phyloP scores from a whole-genome alignment of 331 rosid genomes.

The Malus hybrid region DNA sequence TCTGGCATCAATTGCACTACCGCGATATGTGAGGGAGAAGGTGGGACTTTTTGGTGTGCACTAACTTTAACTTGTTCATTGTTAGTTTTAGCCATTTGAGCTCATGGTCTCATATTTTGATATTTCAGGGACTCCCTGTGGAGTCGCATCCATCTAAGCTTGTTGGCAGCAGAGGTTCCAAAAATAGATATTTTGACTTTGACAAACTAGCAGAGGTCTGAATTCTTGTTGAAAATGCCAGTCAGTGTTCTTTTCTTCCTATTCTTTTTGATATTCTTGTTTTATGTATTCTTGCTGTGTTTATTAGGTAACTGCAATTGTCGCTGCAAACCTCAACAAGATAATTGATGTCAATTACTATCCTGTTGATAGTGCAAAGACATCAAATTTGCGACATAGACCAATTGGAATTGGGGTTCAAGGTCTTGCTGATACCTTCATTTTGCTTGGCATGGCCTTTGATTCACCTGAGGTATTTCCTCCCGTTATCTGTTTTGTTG shows the following conservation, averaged over 20 bases:
- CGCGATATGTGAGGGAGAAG: slow-evolving; percentile 89
- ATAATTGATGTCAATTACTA: slow-evolving; percentile 89
- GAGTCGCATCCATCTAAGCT: slow-evolving; percentile 91
- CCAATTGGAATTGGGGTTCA: slow-evolving; percentile 98
- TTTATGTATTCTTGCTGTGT: too few species aligned
- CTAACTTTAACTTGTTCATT: background rate
- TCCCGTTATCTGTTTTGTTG: background rate
- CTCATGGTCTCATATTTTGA: background rate
- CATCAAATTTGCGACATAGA: slow-evolving; percentile 76
- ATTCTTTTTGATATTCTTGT: too few species aligned
- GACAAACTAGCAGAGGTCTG: slow-evolving; percentile 68
- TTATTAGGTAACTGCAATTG: slow-evolving; percentile 38
- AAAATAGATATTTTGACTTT: slow-evolving; percentile 76
- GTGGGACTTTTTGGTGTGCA: slow-evolving; percentile 21
- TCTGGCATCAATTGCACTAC: slow-evolving; percentile 93
- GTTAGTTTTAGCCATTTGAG: background rate
- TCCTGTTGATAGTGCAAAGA: slow-evolving; percentile 77
- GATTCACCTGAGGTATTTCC: slow-evolving; percentile 82
- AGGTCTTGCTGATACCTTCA: slow-evolving; percentile 96
- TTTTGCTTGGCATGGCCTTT: slow-evolving; percentile 85
- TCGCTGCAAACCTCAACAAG: slow-evolving; percentile 75
- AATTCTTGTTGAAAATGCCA: too few species aligned
- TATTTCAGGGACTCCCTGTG: slow-evolving; percentile 52
- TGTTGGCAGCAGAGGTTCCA: slow-evolving; percentile 81
- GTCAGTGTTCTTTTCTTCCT: too few species aligned